These are phyloP conservation scores for Graphium sp. DNA, from an alignment of 2,329 filamentous ascomycete genomes.

Conservation along the genomic window DNA sequence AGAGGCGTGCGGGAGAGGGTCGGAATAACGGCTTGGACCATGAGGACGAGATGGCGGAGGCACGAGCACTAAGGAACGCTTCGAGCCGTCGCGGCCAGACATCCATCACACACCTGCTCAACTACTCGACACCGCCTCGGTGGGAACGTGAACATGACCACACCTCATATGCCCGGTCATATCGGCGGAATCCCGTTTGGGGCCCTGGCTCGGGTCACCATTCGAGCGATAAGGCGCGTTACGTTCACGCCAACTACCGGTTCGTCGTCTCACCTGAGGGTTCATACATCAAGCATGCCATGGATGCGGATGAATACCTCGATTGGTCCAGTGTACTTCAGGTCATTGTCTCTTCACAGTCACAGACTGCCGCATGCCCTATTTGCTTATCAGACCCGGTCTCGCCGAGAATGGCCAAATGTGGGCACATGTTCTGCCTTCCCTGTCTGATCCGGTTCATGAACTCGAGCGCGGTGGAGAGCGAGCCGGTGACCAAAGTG, in stretches of 20 bases:
- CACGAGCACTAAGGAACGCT: constrained; percentile 40
- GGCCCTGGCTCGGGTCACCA: constrained; percentile 81
- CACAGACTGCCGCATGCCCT: constrained; percentile 76
- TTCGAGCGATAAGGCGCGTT: constrained; percentile 78
- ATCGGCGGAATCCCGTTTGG: constrained; percentile 62
- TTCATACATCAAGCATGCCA: constrained; percentile 64
- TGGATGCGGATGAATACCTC: constrained; percentile 74
- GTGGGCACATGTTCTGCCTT: constrained; percentile 92
- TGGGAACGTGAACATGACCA: constrained; percentile 48
- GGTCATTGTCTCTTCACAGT: constrained; percentile 77
- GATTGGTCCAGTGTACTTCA: constrained; percentile 87
- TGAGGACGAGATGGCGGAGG: constrained; percentile 79
- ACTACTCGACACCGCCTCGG: constrained; percentile 67
- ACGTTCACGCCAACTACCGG: constrained; percentile 87
- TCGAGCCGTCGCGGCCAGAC: constrained; percentile 77
- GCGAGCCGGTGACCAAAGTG: constrained; percentile 49
- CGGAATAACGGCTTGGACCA: constrained; percentile 31
- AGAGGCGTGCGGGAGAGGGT: constrained; percentile 46
- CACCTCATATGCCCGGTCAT: constrained; percentile 33
- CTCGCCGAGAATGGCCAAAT: constrained; percentile 90
- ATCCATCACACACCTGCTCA: constrained; percentile 92
- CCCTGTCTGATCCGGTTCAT: constrained; percentile 91
- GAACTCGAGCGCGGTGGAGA: constrained; percentile 61
- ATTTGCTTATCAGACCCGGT: constrained; percentile 90
- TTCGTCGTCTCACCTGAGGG: constrained; percentile 80